Conservation (phyloP, 306 rosid genomes). For the Sicyos edulis region DNA sequence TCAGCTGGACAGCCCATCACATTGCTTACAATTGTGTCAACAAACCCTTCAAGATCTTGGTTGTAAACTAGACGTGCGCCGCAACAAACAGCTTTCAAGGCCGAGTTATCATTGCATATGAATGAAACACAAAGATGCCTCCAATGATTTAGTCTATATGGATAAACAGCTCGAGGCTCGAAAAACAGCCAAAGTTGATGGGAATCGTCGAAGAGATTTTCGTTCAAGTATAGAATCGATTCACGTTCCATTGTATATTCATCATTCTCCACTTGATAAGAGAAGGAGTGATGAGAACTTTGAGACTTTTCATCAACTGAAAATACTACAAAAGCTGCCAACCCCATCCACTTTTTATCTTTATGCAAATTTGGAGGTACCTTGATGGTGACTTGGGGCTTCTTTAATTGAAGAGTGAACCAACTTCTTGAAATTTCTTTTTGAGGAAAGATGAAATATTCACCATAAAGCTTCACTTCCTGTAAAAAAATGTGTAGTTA, state of each 20-base stretch:
- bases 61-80: constrained; percentile 21
- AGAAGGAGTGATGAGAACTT: constrained; percentile 15
- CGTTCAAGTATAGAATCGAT: neutral
- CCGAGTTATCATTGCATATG: neutral
- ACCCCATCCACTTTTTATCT: constrained; percentile 20
- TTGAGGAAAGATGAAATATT: constrained; percentile 5
- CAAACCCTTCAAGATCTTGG: constrained; percentile 4
- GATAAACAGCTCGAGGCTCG: neutral
- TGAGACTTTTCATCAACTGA: constrained; percentile 8
- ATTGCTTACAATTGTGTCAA: neutral
- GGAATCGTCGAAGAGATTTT: neutral
- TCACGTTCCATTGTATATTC: constrained; percentile 7
- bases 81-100: constrained; percentile 11
- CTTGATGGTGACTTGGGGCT: constrained; percentile 3
- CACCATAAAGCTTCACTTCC: constrained; percentile 5
- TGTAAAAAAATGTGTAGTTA: neutral
- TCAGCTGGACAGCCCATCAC: neutral
- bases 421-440: constrained; percentile 1
- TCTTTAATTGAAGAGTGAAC: constrained; percentile 16
- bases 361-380: constrained; percentile 21
- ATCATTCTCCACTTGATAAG: constrained; percentile 16
- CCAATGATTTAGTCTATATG: constrained; percentile 5
- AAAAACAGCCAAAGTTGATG: constrained; percentile 1
- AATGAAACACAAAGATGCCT: neutral
- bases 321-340: constrained; percentile 9